Evolutionary conservation across 176 grass and related monocot species (phyloP).

Genomic region (Calamus simplicifolius): DNA sequence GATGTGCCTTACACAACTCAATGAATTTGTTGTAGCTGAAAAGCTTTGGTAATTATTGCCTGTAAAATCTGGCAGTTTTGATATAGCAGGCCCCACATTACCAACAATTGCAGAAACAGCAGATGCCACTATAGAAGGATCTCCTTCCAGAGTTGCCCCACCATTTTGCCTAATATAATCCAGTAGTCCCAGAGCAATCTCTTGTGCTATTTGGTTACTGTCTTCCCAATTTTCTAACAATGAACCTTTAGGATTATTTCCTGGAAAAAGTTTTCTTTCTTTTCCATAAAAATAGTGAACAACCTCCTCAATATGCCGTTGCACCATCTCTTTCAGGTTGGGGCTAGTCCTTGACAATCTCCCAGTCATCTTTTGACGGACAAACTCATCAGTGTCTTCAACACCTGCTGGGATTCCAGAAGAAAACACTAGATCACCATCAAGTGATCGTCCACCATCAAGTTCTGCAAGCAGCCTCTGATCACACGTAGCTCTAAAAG

Average conservation of each 20-base stretch:
- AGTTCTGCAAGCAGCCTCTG: slow-evolving; percentile 89
- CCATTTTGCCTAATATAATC: slow-evolving; percentile 78
- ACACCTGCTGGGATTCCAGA: slow-evolving; percentile 38
- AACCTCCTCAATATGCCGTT: slow-evolving; percentile 57
- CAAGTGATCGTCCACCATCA: slow-evolving; percentile 66
- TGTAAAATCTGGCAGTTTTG: slow-evolving; percentile 76
- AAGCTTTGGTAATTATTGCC: slow-evolving; percentile 56
- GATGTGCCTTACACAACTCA: slow-evolving; percentile 56
- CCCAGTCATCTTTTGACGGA: slow-evolving; percentile 75
- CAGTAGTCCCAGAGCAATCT: slow-evolving; percentile 58
- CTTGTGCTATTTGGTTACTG: slow-evolving; percentile 78
- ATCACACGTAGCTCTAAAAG: slow-evolving; percentile 61
- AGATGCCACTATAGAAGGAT: slow-evolving; percentile 64
- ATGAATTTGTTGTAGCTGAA: slow-evolving; percentile 39
- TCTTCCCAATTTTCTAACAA: slow-evolving; percentile 72
- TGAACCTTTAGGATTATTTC: slow-evolving; percentile 34
- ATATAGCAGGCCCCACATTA: slow-evolving; percentile 59
- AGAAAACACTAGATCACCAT: slow-evolving; percentile 64
- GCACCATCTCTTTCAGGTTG: slow-evolving; percentile 95
- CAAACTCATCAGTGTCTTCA: slow-evolving; percentile 75
- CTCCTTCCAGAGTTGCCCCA: slow-evolving; percentile 52
- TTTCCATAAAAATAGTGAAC: slow-evolving; percentile 62
- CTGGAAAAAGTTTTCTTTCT: slow-evolving; percentile 43
- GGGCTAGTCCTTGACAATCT: slow-evolving; percentile 58
- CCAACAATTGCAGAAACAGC: slow-evolving; percentile 85